Evolutionary conservation across 768 basidiomycete species (phyloP).

Genomic region (Boletus speciosus): DNA sequence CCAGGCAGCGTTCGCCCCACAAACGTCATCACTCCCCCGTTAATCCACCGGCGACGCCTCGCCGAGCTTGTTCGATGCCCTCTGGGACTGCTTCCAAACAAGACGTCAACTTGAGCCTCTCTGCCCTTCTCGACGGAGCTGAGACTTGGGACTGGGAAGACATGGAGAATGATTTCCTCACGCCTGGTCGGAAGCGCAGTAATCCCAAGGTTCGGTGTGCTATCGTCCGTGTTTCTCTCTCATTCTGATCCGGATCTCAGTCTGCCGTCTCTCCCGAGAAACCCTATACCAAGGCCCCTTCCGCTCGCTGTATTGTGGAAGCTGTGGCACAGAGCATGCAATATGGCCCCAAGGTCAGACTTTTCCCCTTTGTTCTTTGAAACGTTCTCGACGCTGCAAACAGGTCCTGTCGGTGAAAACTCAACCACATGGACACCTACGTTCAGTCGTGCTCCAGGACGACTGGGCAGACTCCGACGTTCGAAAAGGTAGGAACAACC

Average conservation of each 20-base stretch:
- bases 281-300: slow-evolving; percentile 34
- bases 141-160: slow-evolving; percentile 71
- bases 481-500: slow-evolving; percentile 46
- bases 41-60: slow-evolving; percentile 10
- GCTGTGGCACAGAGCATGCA: slow-evolving; percentile 36
- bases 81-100: not conserved
- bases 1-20: slow-evolving; percentile 8
- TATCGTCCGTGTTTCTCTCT: not conserved
- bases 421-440: slow-evolving; percentile 35
- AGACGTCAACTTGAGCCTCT: slow-evolving; percentile 41
- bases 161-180: slow-evolving; percentile 46
- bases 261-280: slow-evolving; percentile 7
- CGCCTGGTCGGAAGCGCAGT: slow-evolving; percentile 40
- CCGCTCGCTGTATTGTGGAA: slow-evolving; percentile 57
- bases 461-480: slow-evolving; percentile 75
- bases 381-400: not conserved
- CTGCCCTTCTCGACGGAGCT: slow-evolving; percentile 54
- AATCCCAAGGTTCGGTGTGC: slow-evolving; percentile 19
- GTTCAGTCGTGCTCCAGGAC: slow-evolving; percentile 61
- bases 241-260: slow-evolving; percentile 13
- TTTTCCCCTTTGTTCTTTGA: not conserved
- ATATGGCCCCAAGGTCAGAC: slow-evolving; percentile 23
- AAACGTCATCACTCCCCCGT: slow-evolving; percentile 18
- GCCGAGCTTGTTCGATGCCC: slow-evolving; percentile 10
- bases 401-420: slow-evolving; percentile 53